These are phyloP conservation scores for Hericium rajendrae DNA, from an alignment of 768 basidiomycete genomes.

Conservation along the genomic window DNA sequence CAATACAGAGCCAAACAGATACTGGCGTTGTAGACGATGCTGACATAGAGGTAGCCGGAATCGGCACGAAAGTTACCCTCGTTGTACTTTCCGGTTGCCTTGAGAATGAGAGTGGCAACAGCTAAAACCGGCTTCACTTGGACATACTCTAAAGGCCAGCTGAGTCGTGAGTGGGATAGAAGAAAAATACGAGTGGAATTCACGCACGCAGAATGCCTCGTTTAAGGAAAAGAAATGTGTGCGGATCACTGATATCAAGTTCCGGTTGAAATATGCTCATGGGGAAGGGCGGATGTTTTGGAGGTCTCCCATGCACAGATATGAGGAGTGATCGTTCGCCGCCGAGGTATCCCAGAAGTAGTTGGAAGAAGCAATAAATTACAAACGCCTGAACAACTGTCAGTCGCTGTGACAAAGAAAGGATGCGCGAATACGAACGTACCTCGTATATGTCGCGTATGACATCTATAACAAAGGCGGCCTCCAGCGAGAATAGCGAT, in stretches of 20 bases:
- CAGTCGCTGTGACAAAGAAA: not conserved
- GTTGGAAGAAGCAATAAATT: constrained; percentile 86
- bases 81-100: constrained; percentile 77
- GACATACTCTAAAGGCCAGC: constrained; percentile 69
- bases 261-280: constrained; percentile 74
- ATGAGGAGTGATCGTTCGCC: constrained; percentile 92
- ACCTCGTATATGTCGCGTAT: constrained; percentile 96
- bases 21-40: constrained; percentile 74
- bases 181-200: not conserved
- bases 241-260: constrained; percentile 90
- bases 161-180: not conserved
- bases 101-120: constrained; percentile 73
- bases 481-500: constrained; percentile 87
- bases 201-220: constrained; percentile 85
- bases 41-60: constrained; percentile 89
- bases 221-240: constrained; percentile 88
- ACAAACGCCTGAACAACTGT: constrained; percentile 63
- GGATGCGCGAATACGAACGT: constrained; percentile 14
- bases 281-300: constrained; percentile 83
- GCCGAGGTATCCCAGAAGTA: constrained; percentile 77
- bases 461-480: constrained; percentile 93
- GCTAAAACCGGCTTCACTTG: constrained; percentile 92
- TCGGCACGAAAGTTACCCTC: constrained; percentile 80
- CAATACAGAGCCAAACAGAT: constrained; percentile 81
- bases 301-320: constrained; percentile 81